phyloP scores from a whole-genome alignment of 148 eudicot species.

The Drosera capensis region DNA sequence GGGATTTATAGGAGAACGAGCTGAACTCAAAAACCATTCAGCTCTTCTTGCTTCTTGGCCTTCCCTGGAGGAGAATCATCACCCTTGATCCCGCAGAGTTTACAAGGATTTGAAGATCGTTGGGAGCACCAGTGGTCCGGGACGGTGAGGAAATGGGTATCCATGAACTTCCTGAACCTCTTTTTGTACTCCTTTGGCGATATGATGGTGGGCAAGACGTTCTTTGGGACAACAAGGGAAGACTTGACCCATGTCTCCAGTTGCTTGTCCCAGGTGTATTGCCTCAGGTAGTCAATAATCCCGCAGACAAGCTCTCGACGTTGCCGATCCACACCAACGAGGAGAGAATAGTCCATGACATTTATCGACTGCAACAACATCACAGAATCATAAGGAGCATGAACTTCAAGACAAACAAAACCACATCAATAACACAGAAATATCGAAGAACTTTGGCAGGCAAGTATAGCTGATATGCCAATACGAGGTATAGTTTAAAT shows the following conservation, averaged over 20 bases:
- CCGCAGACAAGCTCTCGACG: slow-evolving; percentile 66
- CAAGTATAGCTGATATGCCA: too few relatives aligned
- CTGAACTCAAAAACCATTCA: slow-evolving; percentile 10
- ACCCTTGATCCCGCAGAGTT: slow-evolving; percentile 41
- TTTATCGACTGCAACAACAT: slow-evolving; percentile 62
- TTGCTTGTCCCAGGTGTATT: slow-evolving; percentile 93
- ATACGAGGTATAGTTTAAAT: background rate
- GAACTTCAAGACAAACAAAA: too few relatives aligned
- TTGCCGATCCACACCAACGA: slow-evolving; percentile 77
- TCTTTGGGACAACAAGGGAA: slow-evolving; percentile 74
- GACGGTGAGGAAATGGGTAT: slow-evolving; percentile 58
- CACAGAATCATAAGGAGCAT: slow-evolving; percentile 1
- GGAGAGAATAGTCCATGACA: slow-evolving; percentile 93
- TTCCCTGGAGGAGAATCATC: slow-evolving; percentile 13
- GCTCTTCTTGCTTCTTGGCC: slow-evolving; percentile 15
- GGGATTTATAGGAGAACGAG: background rate
- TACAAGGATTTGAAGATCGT: slow-evolving; percentile 59
- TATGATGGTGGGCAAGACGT: slow-evolving; percentile 60
- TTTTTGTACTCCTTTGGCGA: slow-evolving; percentile 77
- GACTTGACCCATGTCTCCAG: slow-evolving; percentile 85
- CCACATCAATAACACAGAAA: too few relatives aligned
- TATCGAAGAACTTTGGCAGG: too few relatives aligned
- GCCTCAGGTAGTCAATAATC: slow-evolving; percentile 80
- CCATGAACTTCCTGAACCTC: slow-evolving; percentile 85
- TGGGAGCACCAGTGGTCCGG: slow-evolving; percentile 90